These are phyloP conservation scores for Radiomyces spectabilis DNA, from an alignment of 192 early-diverging fungal species.

Conservation along the genomic window DNA sequence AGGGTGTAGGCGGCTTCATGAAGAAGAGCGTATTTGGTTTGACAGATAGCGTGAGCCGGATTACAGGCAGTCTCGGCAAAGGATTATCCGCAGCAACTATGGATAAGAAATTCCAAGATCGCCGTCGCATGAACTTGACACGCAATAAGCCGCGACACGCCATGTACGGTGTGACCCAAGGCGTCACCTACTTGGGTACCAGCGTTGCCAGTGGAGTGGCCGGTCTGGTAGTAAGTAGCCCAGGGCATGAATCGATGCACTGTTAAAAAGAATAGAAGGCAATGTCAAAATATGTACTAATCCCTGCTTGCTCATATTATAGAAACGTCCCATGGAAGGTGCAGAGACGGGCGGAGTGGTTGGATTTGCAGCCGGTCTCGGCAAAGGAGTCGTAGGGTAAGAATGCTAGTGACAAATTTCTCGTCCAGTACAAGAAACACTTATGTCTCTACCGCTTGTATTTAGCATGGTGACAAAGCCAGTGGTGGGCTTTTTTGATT, in stretches of 20 bases:
- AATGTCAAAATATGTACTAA: too few species aligned
- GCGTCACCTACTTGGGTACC: constrained; percentile 63
- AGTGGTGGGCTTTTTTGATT: constrained; percentile 77
- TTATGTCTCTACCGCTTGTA: not conserved
- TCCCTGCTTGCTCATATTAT: not conserved
- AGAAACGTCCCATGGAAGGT: constrained; percentile 70
- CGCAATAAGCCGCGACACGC: constrained; percentile 80
- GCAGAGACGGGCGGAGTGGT: constrained; percentile 67
- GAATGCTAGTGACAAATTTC: not conserved
- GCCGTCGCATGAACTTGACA: constrained; percentile 55
- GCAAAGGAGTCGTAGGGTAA: constrained; percentile 70
- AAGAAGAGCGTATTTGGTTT: constrained; percentile 87
- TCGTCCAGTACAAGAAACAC: not conserved
- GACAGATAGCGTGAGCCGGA: constrained; percentile 77
- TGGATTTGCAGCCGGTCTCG: constrained; percentile 80
- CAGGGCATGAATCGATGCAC: not conserved
- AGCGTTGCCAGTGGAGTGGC: constrained; percentile 71
- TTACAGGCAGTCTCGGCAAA: constrained; percentile 84
- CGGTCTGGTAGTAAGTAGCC: constrained; percentile 55
- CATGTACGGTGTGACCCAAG: constrained; percentile 75
- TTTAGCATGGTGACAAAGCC: constrained; percentile 75
- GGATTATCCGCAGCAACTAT: constrained; percentile 79
- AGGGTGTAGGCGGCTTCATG: constrained; percentile 57
- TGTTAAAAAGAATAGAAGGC: not conserved
- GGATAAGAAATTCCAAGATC: constrained; percentile 76